Conservation (phyloP, 176 grass and related monocot genomes). For the Tillandsia fasciculata region DNA sequence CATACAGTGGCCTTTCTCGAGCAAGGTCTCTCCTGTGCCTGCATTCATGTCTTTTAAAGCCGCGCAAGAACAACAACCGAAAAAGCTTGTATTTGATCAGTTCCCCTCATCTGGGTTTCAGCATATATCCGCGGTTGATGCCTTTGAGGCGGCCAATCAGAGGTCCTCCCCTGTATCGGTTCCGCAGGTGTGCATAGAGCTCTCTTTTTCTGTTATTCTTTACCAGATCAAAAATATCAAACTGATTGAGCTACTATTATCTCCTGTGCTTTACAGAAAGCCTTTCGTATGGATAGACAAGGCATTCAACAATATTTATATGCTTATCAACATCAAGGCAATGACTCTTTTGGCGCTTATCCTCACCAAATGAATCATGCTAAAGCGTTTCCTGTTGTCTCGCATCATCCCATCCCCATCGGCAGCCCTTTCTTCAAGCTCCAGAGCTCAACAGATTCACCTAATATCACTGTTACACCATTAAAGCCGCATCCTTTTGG, state of each 20-base stretch:
- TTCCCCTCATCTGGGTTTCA: conserved; percentile 45
- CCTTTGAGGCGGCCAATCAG: conserved; percentile 22
- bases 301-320: conserved; percentile 23
- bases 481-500: conserved; percentile 37
- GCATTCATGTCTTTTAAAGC: conserved; percentile 60
- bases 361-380: conserved; percentile 32
- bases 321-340: conserved; percentile 13
- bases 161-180: conserved; percentile 20
- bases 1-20: conserved; percentile 61
- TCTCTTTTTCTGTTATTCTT: neutral
- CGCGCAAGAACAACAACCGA: conserved; percentile 31
- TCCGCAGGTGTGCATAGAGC: conserved; percentile 29
- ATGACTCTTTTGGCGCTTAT: conserved; percentile 20
- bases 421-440: conserved; percentile 44
- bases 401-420: conserved; percentile 28
- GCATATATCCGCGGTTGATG: conserved; percentile 8
- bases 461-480: conserved; percentile 14
- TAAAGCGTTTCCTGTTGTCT: conserved; percentile 35
- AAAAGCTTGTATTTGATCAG: conserved; percentile 23
- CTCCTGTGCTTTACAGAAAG: conserved; percentile 25
- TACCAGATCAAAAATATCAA: neutral
- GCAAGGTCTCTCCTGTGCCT: conserved; percentile 26
- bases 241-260: neutral
- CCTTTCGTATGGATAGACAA: conserved; percentile 20
- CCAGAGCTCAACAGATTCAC: conserved; percentile 33